These are phyloP conservation scores for Lepidium africanum DNA, from an alignment of 345 rosid species.

Conservation along the genomic window DNA sequence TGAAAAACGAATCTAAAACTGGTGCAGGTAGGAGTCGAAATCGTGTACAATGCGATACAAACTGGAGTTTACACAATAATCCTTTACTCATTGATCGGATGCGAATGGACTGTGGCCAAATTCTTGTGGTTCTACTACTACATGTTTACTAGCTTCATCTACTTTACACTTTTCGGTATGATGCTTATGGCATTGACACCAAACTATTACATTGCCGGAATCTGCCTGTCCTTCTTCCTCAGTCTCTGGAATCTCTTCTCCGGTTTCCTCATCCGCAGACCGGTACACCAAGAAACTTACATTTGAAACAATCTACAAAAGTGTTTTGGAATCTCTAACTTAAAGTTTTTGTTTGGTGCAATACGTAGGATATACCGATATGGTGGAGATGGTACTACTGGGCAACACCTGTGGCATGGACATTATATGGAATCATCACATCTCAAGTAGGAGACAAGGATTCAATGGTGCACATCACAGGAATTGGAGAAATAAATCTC, in stretches of 20 bases:
- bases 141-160: slow-evolving; percentile 48
- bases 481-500: slow-evolving; percentile 15
- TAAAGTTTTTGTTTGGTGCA: background rate
- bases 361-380: slow-evolving; percentile 49
- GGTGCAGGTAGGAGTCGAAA: slow-evolving; percentile 62
- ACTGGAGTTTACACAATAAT: slow-evolving; percentile 40
- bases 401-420: slow-evolving; percentile 71
- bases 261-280: slow-evolving; percentile 62
- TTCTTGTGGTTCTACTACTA: slow-evolving; percentile 59
- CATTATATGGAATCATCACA: slow-evolving; percentile 56
- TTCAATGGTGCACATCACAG: slow-evolving; percentile 30
- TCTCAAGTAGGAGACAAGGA: slow-evolving; percentile 60
- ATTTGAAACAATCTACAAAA: background rate
- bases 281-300: slow-evolving; percentile 28
- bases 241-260: slow-evolving; percentile 83
- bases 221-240: slow-evolving; percentile 70
- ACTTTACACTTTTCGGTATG: slow-evolving; percentile 74
- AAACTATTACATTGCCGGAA: slow-evolving; percentile 54
- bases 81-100: slow-evolving; percentile 72
- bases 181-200: slow-evolving; percentile 73
- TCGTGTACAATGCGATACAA: slow-evolving; percentile 52
- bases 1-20: background rate
- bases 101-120: slow-evolving; percentile 45
- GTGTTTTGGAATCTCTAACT: background rate
- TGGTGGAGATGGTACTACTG: slow-evolving; percentile 98